Conservation (phyloP, 805 yeast genomes). For the Komagataella populi region DNA sequence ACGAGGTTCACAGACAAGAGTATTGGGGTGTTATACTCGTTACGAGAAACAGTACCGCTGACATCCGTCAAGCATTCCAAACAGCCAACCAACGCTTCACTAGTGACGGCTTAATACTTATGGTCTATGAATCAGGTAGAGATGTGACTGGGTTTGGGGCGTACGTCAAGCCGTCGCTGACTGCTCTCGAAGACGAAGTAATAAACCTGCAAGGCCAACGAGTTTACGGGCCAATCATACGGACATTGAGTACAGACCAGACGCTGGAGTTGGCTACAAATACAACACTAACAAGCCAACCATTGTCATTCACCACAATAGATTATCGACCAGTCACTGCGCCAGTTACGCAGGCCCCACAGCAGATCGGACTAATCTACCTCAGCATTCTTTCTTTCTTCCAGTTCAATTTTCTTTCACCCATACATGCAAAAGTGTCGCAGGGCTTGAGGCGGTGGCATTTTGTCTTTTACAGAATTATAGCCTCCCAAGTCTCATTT, state of each 20-base stretch:
- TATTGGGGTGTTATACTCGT: conserved; percentile 51
- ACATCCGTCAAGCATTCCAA: conserved; percentile 10
- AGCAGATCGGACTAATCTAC: conserved; percentile 60
- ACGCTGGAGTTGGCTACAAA: background rate
- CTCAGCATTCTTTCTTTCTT: conserved; percentile 55
- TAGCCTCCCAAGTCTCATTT: conserved; percentile 36
- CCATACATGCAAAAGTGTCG: conserved; percentile 34
- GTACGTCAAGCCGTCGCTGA: background rate
- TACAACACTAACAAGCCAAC: conserved; percentile 4
- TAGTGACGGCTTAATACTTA: conserved; percentile 18
- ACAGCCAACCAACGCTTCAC: conserved; percentile 8
- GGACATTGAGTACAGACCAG: background rate
- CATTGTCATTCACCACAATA: conserved; percentile 15
- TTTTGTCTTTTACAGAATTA: conserved; percentile 34
- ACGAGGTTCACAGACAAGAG: conserved; percentile 35
- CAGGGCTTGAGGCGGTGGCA: conserved; percentile 30
- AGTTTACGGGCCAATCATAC: background rate
- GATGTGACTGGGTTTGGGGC: conserved; percentile 21
- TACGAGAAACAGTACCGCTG: conserved; percentile 32
- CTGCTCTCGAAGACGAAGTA: background rate
- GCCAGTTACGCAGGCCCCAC: conserved; percentile 43
- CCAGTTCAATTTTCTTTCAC: conserved; percentile 44
- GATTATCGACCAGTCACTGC: conserved; percentile 37
- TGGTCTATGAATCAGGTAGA: conserved; percentile 46
- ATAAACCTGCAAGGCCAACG: background rate